Evolutionary conservation across 192 early-diverging fungal species (phyloP).

Genomic region (Helicostylum pulchrum): DNA sequence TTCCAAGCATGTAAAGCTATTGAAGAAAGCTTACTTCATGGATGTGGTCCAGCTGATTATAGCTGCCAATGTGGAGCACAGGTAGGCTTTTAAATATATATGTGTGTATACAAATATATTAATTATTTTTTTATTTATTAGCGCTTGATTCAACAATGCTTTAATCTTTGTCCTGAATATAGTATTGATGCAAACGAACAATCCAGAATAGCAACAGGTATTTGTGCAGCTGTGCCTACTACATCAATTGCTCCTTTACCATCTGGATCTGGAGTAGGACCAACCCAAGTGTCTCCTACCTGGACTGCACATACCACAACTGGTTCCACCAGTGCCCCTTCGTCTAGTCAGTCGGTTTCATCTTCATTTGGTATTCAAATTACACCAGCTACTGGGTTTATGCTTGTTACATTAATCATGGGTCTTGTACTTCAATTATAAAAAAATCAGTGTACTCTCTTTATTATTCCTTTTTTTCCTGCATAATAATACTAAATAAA

Average conservation of each 20-base stretch:
- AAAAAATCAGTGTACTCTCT: no score
- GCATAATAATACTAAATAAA: no score
- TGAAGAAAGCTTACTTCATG: constrained; percentile 8
- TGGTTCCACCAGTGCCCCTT: neutral
- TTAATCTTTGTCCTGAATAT: constrained; percentile 27
- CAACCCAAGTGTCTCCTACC: neutral
- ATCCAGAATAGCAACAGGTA: constrained; percentile 13
- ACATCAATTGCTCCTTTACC: neutral
- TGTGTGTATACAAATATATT: neutral
- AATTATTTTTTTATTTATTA: no score
- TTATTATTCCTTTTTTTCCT: no score
- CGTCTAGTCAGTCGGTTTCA: constrained; percentile 1
- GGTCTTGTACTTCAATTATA: no score
- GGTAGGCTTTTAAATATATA: neutral
- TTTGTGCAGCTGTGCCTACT: constrained; percentile 22
- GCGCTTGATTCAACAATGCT: constrained; percentile 27
- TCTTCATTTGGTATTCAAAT: no score
- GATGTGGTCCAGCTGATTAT: constrained; percentile 27
- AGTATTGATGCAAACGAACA: constrained; percentile 19
- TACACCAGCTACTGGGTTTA: no score
- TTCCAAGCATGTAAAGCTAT: constrained; percentile 30
- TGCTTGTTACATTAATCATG: no score
- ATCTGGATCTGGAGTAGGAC: neutral
- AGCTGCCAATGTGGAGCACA: constrained; percentile 33
- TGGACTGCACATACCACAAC: neutral